Base-by-base conservation (phyloP, 2,329 filamentous ascomycete genomes). In the Byssothecium circinans region DNA sequence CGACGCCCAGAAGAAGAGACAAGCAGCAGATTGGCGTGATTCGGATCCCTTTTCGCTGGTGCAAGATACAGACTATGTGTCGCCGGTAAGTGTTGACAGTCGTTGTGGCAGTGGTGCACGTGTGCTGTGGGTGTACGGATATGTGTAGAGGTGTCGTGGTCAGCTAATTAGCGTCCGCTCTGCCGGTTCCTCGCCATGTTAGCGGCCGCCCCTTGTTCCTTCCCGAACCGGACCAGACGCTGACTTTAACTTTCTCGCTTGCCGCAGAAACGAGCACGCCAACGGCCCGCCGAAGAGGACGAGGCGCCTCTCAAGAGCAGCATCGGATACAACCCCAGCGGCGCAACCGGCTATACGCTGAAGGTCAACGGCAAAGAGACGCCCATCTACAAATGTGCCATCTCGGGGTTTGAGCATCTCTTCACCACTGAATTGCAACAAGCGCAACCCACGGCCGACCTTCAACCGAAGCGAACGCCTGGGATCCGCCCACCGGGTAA, bases 321-420 rank as follows among this genome's bases (percentile, higher is more conserved):
- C 4, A 62, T 65, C 25, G 55, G 29, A 32, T 12, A 14, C 12
- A n/a, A 12, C 29, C 6, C 5, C 8, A n/a, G 14, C 12, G 14
- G 7, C 29, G 6, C 55, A 8, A 18, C 45, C 2, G 38, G 22
- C 25, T 41, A 37, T 10, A 32, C 29, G 4, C 29, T 49, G 23
- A 30, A 33, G 17, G 52, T 56, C 8, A 50, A 61, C 37, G 62
- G 61, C 18, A 54, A 56, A 11, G 55, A 54, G n/a, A 47, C 52
- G 30, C 49, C 54, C 29, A 50, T 58, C 19, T 60, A 58, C 40
- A 43, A 45, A 29, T 61, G 29, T 14, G 29, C 62, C 4, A 50
- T 65, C 10, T 45, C 49, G 6, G 62, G 62, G 29, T 64, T 62
- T 29, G 62, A 64, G 35, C 60, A 65, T 22, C 40, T 64, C 7